Base-by-base conservation (phyloP, 805 yeast species). In the Starmerella cellae region DNA sequence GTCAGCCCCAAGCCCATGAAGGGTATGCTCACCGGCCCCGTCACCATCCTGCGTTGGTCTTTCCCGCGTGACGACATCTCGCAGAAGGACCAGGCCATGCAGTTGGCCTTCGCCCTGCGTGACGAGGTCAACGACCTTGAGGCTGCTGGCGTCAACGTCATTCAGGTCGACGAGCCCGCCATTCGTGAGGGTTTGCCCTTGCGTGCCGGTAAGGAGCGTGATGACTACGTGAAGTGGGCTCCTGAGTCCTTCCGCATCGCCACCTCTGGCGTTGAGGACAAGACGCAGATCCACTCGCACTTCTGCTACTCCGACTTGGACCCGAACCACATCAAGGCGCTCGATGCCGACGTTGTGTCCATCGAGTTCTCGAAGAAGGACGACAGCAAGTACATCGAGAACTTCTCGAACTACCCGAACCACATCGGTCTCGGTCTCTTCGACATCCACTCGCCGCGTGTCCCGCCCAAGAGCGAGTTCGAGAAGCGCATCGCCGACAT, bases 11-110 rank as follows among this genome's bases (percentile, higher is more conserved):
- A 82, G 74, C 95, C 96, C 65, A 82, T 91, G 77, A 91, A 91
- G 78, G 98, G 98, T 83, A 91, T 91, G 98, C 80, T 91, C 67
- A 87, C 98, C 65, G 98, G 98, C 71, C 98, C 98, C 67, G 91
- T 91, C 61, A 91, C 98, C 65, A 84, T 94, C 71, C 80, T 91
- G 68, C 83, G 98, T 79, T 91, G 98, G 98, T 91, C 98, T 59
- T 91, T 91, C 96, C 98, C 98, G 74, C 84, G 98, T 81, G 88
- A 87, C 66, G 98, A 91, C 62, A 81, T 88, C 57, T 73, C 94
- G 51, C 87, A 82, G 71, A 75, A 82, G 73, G 75, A 77, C 56
- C 98, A 91, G 75, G 84, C 96, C 58, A 75, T 82, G 67, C 98
- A 91, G 77, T 80, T 91, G 64, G 93, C 94, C 65, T 74, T 91